Evolutionary conservation across 345 rosid species (phyloP).

Genomic region (Odontarrhena argentea): DNA sequence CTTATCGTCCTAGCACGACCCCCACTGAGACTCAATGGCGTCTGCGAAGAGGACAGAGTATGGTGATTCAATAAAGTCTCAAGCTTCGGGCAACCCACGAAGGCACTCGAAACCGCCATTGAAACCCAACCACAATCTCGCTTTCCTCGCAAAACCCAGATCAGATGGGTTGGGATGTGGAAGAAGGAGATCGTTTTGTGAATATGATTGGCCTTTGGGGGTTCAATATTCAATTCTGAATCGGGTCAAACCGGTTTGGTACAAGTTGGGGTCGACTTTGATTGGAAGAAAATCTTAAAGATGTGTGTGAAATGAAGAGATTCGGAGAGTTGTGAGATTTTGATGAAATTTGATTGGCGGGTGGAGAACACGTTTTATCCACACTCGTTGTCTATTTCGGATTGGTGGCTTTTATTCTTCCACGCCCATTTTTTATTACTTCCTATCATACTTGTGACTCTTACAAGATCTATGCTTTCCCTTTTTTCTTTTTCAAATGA

Average conservation of each 20-base stretch:
- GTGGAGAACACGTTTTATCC: conserved; percentile 63
- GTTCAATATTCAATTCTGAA: conserved; percentile 18
- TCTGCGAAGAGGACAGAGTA: conserved; percentile 37
- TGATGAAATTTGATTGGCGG: conserved; percentile 62
- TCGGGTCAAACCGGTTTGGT: conserved; percentile 39
- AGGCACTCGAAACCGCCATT: conserved; percentile 54
- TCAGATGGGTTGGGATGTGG: conserved; percentile 38
- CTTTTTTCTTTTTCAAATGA: too few species aligned
- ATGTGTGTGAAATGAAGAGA: background rate
- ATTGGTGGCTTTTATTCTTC: conserved; percentile 31
- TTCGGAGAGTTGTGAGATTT: conserved; percentile 25
- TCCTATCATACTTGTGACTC: too few species aligned
- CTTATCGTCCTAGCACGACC: conserved; percentile 40
- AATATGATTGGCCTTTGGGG: conserved; percentile 17
- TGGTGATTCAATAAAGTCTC: conserved; percentile 49
- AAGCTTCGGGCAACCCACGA: conserved; percentile 50
- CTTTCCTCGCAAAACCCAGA: conserved; percentile 27
- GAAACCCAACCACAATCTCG: conserved; percentile 9
- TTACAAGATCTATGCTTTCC: too few species aligned
- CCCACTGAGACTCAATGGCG: conserved; percentile 41
- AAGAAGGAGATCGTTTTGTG: conserved; percentile 34
- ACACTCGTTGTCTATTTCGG: conserved; percentile 43
- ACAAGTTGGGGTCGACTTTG: conserved; percentile 7
- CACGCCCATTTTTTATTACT: conserved; percentile 18
- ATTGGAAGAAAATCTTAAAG: conserved; percentile 29